phyloP scores from a whole-genome alignment of 495 filamentous ascomycete genomes.

The Penicillium macrosclerotiorum region DNA sequence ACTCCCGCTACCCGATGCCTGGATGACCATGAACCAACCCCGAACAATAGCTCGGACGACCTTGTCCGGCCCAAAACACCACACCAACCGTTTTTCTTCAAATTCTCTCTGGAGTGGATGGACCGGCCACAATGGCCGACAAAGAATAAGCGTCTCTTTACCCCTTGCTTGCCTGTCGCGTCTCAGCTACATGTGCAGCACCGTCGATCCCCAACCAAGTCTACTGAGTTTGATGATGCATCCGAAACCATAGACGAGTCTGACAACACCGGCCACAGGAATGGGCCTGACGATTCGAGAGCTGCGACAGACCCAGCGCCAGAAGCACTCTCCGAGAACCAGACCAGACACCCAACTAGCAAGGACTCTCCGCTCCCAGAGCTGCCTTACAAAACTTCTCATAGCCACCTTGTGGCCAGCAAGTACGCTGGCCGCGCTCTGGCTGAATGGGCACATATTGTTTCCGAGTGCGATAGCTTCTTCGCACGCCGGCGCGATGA shows the following conservation, averaged over 20 bases:
- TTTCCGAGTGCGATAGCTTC: slow-evolving; percentile 89
- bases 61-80: slow-evolving; percentile 33
- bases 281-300: slow-evolving; percentile 5
- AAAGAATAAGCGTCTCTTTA: slow-evolving; percentile 60
- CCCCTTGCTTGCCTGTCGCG: slow-evolving; percentile 73
- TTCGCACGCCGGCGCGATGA: slow-evolving; percentile 83
- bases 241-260: slow-evolving; percentile 20
- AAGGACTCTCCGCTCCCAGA: slow-evolving; percentile 24
- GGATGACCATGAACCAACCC: slow-evolving; percentile 27
- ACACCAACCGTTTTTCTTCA: slow-evolving; percentile 69
- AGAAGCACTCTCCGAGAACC: slow-evolving; percentile 7
- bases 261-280: slow-evolving; percentile 17
- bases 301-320: slow-evolving; percentile 1
- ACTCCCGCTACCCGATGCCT: slow-evolving; percentile 26
- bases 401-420: slow-evolving; percentile 40
- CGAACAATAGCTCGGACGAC: slow-evolving; percentile 26
- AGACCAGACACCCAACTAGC: slow-evolving; percentile 12
- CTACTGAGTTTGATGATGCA: slow-evolving; percentile 26
- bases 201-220: slow-evolving; percentile 25
- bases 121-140: slow-evolving; percentile 53
- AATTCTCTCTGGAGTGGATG: slow-evolving; percentile 76
- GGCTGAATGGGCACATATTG: slow-evolving; percentile 85
- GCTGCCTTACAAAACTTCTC: slow-evolving; percentile 16
- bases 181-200: slow-evolving; percentile 51
- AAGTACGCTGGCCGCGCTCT: slow-evolving; percentile 86